Percentiles rank a stretch among this genome's conserved stretches.
Conservation (phyloP, 106 monocot species). For the Platanthera guangdongensis region DNA sequence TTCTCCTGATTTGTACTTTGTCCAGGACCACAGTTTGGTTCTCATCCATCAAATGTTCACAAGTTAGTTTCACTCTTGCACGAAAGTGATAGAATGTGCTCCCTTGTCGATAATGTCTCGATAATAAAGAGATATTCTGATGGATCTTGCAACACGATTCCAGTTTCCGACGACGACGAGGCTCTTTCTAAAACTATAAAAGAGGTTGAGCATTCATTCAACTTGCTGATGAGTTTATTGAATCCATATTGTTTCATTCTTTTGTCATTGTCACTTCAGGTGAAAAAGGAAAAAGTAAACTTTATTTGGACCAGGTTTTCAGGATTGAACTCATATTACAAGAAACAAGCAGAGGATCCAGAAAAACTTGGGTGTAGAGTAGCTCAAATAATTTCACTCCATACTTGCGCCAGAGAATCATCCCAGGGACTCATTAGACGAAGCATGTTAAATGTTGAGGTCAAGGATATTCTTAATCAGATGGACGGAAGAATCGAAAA, state of each 20-base stretch:
- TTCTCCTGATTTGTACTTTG: conserved; percentile 2
- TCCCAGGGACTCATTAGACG: conserved; percentile 9
- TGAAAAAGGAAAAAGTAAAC: conserved; percentile 32
- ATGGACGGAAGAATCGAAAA: conserved; percentile 51
- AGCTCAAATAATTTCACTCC: conserved; percentile 6
- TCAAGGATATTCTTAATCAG: conserved; percentile 43
- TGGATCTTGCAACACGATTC: conserved; percentile 45
- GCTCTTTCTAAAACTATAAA: conserved; percentile 45
- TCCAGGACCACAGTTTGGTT: conserved; percentile 44
- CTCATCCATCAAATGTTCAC: conserved; percentile 20
- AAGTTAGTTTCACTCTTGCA: conserved; percentile 37
- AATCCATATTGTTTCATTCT: background rate
- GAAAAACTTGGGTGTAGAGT: conserved; percentile 34
- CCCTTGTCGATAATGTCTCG: conserved; percentile 37
- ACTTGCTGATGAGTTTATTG: background rate
- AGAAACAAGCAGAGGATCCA: conserved; percentile 36
- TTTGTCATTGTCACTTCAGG: conserved; percentile 17
- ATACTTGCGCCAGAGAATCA: background rate
- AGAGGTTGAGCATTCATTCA: conserved; percentile 24
- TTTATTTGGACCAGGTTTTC: conserved; percentile 22
- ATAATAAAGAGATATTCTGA: conserved; percentile 41
- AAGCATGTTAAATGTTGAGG: conserved; percentile 24
- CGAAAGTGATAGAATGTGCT: conserved; percentile 36
- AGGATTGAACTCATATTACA: conserved; percentile 2
- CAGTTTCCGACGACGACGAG: conserved; percentile 33